Conservation (phyloP, 345 rosid genomes). For the Pugionium cornutum region DNA sequence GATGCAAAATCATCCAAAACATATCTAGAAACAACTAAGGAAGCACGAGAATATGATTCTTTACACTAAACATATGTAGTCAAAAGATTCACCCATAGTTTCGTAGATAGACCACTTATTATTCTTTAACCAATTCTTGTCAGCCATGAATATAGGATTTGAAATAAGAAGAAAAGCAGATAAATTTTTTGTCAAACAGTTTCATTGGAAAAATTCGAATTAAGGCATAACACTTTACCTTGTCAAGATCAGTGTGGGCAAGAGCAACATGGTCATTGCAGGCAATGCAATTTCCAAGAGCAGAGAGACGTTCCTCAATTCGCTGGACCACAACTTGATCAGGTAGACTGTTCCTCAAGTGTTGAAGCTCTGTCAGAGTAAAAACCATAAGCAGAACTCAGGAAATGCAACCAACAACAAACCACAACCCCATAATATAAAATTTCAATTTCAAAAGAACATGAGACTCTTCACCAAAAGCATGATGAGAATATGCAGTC, state of each 20-base stretch:
- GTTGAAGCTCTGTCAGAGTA: slow-evolving; percentile 72
- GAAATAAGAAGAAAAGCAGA: too few species aligned
- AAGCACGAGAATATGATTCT: not conserved
- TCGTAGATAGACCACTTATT: too few species aligned
- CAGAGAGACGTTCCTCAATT: slow-evolving; percentile 88
- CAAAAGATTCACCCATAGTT: not conserved
- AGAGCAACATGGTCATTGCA: slow-evolving; percentile 98
- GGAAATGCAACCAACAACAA: slow-evolving; percentile 18
- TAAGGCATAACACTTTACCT: slow-evolving; percentile 15
- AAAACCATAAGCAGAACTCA: slow-evolving; percentile 3
- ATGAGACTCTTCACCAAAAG: slow-evolving; percentile 1
- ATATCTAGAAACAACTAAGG: not conserved
- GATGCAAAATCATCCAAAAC: not conserved
- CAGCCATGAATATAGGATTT: not conserved
- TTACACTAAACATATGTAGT: not conserved
- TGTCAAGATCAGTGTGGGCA: slow-evolving; percentile 90
- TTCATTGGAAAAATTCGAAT: not conserved
- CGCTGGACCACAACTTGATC: slow-evolving; percentile 90
- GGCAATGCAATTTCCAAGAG: slow-evolving; percentile 91
- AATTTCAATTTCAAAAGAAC: not conserved
- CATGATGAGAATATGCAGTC: not conserved
- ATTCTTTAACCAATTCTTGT: not conserved
- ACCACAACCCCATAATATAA: not conserved
- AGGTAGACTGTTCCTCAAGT: slow-evolving; percentile 90
- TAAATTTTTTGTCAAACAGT: not conserved